Base-by-base conservation (phyloP, 163 green algal species). In the Picocystis sp. region DNA sequence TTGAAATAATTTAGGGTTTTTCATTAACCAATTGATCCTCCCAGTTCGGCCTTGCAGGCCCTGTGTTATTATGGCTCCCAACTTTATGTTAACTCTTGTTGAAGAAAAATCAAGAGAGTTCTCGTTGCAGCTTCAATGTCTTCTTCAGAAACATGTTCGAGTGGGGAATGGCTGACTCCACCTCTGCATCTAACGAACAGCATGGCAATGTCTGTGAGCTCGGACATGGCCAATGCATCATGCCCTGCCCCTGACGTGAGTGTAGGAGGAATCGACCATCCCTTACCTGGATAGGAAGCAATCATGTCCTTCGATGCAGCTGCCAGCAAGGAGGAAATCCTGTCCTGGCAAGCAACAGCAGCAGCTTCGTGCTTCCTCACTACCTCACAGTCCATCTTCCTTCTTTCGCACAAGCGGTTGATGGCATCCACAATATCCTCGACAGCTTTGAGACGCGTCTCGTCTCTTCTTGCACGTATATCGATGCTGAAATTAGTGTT, bases 141-240 rank as follows among this genome's bases (percentile, higher is more conserved):
- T 3, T 65, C 43, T 1, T 67, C 59, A 14, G 60, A 53, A 42
- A 86, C 78, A 57, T 76, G 54, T 71, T 94, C 85, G 22, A 77
- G 45, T 0, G 85, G 81, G 2, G 78, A 84, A 54, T 94, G 84
- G 51, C 77, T 90, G 13, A 93, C 58, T 11, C 85, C 85, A 1
- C 63, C 56, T 64, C 67, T 76, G 3, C 85, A 64, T 51, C 76
- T 67, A 58, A 95, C 86, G 65, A 95, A 95, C 50, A 94, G 49
- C 86, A 95, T 94, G 22, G 56, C 80, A 41, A 92, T 80, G 63
- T 76, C 62, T 3, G 75, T 73, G 1, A 86, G 29, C 11, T 83
- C 61, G 0, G 81, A 77, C 53, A 96, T 78, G 22, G 82, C 80
- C 69, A 94, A 72, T 3, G 81, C 81, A 55, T 96, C 86, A 48